Base-by-base conservation (phyloP, 768 basidiomycete genomes). In the Pisolithus orientalis region DNA sequence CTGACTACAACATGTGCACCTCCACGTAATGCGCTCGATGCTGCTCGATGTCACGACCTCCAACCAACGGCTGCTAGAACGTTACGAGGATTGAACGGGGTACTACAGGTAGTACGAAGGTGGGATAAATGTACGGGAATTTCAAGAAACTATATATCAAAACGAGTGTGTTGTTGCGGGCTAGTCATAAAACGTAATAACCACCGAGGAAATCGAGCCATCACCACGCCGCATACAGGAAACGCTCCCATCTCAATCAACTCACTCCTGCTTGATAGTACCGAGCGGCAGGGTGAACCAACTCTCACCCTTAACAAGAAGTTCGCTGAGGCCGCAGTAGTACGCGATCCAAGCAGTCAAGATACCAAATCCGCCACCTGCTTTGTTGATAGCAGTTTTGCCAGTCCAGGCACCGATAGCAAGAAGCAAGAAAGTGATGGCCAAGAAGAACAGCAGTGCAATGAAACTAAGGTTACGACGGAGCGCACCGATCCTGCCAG, bases 361-460 rank as follows among this genome's bases (percentile, higher is more conserved):
- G 29, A 80, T 67, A 32, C 77, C 77, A 4, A 74, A 47, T 0
- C n/a, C 69, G n/a, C 77, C 77, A 28, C 75, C 77, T 1, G 73
- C 72, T 65, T 70, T 75, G 49, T 17, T 49, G 8, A 71, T 4
- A 0, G 34, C 28, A 3, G 31, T 55, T 0, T 56, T 58, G 28
- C 55, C 61, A 6, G 64, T 59, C 64, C 71, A 75, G 59, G 65
- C 59, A 57, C 76, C 74, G 10, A 67, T 56, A 5, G 70, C 71
- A 39, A 81, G 71, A 14, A 80, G 52, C 39, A 75, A 39, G 70
- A 79, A 85, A 6, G 83, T 83, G 47, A 78, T 52, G 28, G 68
- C 71, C 21, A 85, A 74, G 74, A 70, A 79, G 65, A 72, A 65
- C 63, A 84, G 78, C 16, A 85, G 63, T 0, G 72, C 63, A 14